These are phyloP conservation scores for Colletotrichum lentis DNA, from an alignment of 2,329 filamentous ascomycete species.

Conservation along the genomic window DNA sequence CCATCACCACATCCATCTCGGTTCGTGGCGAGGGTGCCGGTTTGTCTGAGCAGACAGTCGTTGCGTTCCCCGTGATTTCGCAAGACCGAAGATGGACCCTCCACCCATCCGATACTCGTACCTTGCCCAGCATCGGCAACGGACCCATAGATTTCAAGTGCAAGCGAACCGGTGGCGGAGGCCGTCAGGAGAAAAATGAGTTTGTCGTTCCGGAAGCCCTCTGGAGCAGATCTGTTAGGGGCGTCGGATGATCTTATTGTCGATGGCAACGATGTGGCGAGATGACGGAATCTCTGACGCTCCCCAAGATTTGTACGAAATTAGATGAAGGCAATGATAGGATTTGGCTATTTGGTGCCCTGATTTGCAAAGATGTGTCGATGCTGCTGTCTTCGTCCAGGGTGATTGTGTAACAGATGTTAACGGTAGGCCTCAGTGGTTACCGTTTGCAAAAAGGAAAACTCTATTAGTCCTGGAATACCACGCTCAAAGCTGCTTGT, in stretches of 20 bases:
- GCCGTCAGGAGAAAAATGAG: constrained; percentile 75
- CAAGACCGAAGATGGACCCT: constrained; percentile 72
- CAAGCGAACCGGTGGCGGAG: constrained; percentile 77
- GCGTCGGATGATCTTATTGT: too few species aligned
- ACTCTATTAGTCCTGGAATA: too few species aligned
- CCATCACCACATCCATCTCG: constrained; percentile 68
- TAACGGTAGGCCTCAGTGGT: too few species aligned
- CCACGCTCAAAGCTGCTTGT: too few species aligned
- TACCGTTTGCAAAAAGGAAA: too few species aligned
- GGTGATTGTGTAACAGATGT: too few species aligned
- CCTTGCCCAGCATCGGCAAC: constrained; percentile 60
- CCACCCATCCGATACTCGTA: constrained; percentile 78
- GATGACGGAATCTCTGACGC: not conserved
- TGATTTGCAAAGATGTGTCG: too few species aligned
- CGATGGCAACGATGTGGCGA: too few species aligned
- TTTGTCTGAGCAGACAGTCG: constrained; percentile 71
- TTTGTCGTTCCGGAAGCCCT: constrained; percentile 85
- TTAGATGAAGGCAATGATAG: too few species aligned
- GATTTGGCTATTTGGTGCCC: too few species aligned
- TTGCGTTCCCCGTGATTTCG: constrained; percentile 73
- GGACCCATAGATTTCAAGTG: constrained; percentile 78
- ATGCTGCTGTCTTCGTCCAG: too few species aligned
- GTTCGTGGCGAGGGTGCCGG: constrained; percentile 70
- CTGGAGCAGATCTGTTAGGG: constrained; percentile 76
- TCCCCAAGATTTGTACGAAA: not conserved